phyloP scores from a whole-genome alignment of 257 asterid species.

The Solanum okadae region DNA sequence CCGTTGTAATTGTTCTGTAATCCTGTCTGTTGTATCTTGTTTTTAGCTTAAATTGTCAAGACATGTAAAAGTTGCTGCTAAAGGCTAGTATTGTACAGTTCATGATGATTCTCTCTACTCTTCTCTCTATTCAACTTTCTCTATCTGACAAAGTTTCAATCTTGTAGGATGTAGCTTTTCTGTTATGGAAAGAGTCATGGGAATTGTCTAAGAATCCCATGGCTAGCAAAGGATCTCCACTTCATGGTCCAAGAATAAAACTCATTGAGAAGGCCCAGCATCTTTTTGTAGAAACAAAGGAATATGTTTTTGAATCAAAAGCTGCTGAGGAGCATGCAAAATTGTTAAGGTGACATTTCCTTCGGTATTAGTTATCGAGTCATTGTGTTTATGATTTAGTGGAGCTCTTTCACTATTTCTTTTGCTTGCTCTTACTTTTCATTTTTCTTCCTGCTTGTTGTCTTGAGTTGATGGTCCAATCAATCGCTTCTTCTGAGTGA shows the following conservation, averaged over 20 bases:
- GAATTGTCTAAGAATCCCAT: conserved; percentile 69
- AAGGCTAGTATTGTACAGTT: neutral
- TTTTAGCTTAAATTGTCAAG: neutral
- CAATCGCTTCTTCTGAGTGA: neutral
- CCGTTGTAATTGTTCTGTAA: neutral
- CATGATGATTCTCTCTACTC: neutral
- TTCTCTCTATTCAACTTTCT: conserved; percentile 3
- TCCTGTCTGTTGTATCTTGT: neutral
- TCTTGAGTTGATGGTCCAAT: neutral
- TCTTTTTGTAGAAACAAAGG: conserved; percentile 75
- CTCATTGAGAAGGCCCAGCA: conserved; percentile 72
- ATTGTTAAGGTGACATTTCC: conserved; percentile 54
- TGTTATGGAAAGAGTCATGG: conserved; percentile 95
- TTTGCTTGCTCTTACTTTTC: neutral
- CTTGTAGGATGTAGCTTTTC: conserved; percentile 72
- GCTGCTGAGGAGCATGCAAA: conserved; percentile 99
- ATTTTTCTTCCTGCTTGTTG: neutral
- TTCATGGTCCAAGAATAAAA: conserved; percentile 78
- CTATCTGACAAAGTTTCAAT: neutral
- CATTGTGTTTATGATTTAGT: neutral
- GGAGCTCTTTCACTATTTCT: neutral
- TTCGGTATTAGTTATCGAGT: neutral
- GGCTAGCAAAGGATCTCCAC: conserved; percentile 72
- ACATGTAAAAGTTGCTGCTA: neutral
- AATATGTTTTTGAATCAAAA: conserved; percentile 77